Percentiles rank a stretch among this genome's conserved stretches.
Conservation (phyloP, 2,329 filamentous ascomycete species). For the Clonostachys byssicola region DNA sequence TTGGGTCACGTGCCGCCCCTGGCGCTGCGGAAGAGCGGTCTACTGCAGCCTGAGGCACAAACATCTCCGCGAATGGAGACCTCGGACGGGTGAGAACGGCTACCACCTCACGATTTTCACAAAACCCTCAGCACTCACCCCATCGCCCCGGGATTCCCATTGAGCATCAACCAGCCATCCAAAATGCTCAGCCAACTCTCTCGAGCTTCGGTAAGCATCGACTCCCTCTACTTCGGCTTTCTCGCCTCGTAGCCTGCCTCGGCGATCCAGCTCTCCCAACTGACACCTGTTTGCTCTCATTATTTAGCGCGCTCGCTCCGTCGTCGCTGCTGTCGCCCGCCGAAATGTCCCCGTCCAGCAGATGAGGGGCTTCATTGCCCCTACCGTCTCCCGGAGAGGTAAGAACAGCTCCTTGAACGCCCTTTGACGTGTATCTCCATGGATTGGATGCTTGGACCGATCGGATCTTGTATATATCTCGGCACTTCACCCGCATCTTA, state of each 20-base stretch:
- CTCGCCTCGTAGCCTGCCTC: neutral
- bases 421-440: neutral
- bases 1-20: too few species aligned
- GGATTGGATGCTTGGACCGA: neutral
- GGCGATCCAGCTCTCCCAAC: neutral
- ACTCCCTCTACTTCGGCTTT: neutral
- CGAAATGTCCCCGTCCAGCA: slow-evolving; percentile 31
- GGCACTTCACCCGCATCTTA: too few species aligned
- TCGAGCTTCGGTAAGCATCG: slow-evolving; percentile 48
- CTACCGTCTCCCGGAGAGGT: slow-evolving; percentile 59
- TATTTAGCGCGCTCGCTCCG: slow-evolving; percentile 47
- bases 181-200: slow-evolving; percentile 54
- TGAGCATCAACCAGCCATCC: slow-evolving; percentile 35
- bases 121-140: slow-evolving; percentile 32
- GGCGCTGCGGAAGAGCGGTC: too few species aligned
- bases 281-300: slow-evolving; percentile 4
- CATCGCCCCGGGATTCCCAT: slow-evolving; percentile 24
- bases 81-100: slow-evolving; percentile 7
- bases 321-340: slow-evolving; percentile 43
- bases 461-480: too few species aligned
- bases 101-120: slow-evolving; percentile 34
- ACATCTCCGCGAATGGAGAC: slow-evolving; percentile 6
- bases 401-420: slow-evolving; percentile 23
- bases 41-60: slow-evolving; percentile 16
- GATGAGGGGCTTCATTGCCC: slow-evolving; percentile 53